A percentile compares a stretch with the other conserved stretches of the same genome.
These are phyloP conservation scores for Stropharia rugosoannulata DNA, from an alignment of 768 basidiomycete species.

Conservation along the genomic window DNA sequence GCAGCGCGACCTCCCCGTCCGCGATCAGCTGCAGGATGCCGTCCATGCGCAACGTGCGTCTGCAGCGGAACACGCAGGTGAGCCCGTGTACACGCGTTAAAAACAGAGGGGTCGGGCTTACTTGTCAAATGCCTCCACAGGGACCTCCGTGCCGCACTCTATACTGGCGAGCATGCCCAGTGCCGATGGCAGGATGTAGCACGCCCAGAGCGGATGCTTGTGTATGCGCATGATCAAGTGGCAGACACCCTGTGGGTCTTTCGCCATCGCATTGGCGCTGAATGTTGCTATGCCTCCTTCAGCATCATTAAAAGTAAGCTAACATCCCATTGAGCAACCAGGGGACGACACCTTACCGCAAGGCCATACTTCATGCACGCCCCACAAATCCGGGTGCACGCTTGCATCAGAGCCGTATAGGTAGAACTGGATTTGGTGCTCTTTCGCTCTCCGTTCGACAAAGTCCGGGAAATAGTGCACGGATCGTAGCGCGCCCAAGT, in stretches of 20 bases:
- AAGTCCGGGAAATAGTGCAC: constrained; percentile 51
- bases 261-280: constrained; percentile 56
- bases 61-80: constrained; percentile 16
- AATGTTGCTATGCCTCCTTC: constrained; percentile 76
- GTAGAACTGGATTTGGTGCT: constrained; percentile 55
- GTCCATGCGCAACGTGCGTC: constrained; percentile 37
- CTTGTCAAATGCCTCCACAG: constrained; percentile 39
- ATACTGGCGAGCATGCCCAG: constrained; percentile 54
- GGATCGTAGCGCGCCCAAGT: constrained; percentile 52
- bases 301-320: background rate
- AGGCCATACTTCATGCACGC: constrained; percentile 66
- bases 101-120: constrained; percentile 21
- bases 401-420: constrained; percentile 65
- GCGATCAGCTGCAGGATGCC: constrained; percentile 48
- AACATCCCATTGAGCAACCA: background rate
- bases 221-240: constrained; percentile 49
- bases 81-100: background rate
- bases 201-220: constrained; percentile 66
- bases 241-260: constrained; percentile 48
- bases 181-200: constrained; percentile 64
- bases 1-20: constrained; percentile 54
- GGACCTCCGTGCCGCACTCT: constrained; percentile 36
- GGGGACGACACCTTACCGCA: constrained; percentile 43
- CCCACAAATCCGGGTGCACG: constrained; percentile 53
- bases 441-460: constrained; percentile 42